Percentiles rank a stretch among this genome's conserved stretches.
phyloP scores from a whole-genome alignment of 1,284 basidiomycete genomes.

The Ustilago xerochloae region DNA sequence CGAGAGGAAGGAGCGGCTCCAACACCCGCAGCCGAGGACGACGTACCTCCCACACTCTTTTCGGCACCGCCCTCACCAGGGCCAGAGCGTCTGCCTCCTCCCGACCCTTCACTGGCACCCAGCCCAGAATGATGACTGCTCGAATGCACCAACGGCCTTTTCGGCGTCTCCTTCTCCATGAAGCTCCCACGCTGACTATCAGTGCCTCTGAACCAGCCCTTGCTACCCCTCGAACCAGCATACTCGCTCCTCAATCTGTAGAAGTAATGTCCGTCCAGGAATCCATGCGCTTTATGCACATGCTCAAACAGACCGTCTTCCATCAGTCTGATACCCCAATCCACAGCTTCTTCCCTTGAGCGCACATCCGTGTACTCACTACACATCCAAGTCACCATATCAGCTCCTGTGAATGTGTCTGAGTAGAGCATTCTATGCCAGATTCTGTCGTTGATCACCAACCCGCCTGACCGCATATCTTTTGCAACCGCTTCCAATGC shows the following conservation, averaged over 20 bases:
- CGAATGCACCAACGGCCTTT: conserved; percentile 22
- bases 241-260: conserved; percentile 53
- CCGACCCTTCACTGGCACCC: conserved; percentile 5
- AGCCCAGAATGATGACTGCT: conserved; percentile 15
- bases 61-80: conserved; percentile 1
- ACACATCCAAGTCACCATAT: conserved; percentile 66
- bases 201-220: conserved; percentile 45
- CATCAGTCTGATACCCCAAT: conserved; percentile 55
- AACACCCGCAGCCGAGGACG: neutral
- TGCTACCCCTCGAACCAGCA: conserved; percentile 16
- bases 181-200: conserved; percentile 40
- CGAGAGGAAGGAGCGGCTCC: conserved; percentile 8
- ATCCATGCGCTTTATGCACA: conserved; percentile 59
- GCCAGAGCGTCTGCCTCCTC: neutral
- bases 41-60: neutral
- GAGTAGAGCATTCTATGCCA: conserved; percentile 65
- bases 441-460: conserved; percentile 63
- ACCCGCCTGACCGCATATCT: conserved; percentile 58
- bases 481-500: conserved; percentile 46
- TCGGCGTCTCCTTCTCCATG: conserved; percentile 26
- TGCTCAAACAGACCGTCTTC: conserved; percentile 63
- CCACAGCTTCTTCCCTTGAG: conserved; percentile 61
- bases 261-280: conserved; percentile 67
- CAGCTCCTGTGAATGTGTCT: conserved; percentile 64
- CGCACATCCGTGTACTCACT: conserved; percentile 58